phyloP scores from a whole-genome alignment of 768 basidiomycete genomes.

The Russula earlei region DNA sequence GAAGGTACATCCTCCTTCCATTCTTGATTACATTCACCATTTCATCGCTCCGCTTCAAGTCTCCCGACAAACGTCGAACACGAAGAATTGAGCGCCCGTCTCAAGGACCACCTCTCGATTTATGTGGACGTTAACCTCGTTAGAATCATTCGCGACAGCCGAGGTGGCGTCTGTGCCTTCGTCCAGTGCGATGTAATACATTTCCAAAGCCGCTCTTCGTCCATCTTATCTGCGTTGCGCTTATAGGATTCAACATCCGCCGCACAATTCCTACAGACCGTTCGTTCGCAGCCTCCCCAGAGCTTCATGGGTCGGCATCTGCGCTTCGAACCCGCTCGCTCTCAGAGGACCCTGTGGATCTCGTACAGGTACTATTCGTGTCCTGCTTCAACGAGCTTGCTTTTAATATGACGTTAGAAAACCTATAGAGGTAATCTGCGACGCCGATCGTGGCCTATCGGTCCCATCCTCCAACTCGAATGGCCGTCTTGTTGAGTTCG shows the following conservation, averaged over 20 bases:
- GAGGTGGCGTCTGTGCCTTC: slow-evolving; percentile 76
- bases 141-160: slow-evolving; percentile 63
- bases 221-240: not conserved
- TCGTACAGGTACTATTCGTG: slow-evolving; percentile 52
- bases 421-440: slow-evolving; percentile 29
- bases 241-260: slow-evolving; percentile 50
- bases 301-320: slow-evolving; percentile 64
- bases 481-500: slow-evolving; percentile 25
- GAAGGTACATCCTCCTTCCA: slow-evolving; percentile 43
- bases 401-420: slow-evolving; percentile 23
- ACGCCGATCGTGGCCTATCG: slow-evolving; percentile 13
- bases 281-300: slow-evolving; percentile 46
- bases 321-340: slow-evolving; percentile 71
- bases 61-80: slow-evolving; percentile 63
- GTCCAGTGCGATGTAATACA: slow-evolving; percentile 68
- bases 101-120: slow-evolving; percentile 58
- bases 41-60: slow-evolving; percentile 32
- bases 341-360: slow-evolving; percentile 62
- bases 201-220: slow-evolving; percentile 3
- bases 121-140: slow-evolving; percentile 58
- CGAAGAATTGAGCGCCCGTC: slow-evolving; percentile 46
- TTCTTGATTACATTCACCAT: not conserved
- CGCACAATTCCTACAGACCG: slow-evolving; percentile 45
- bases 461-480: slow-evolving; percentile 16
- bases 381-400: not conserved